phyloP scores from a whole-genome alignment of 1,139 yeast genomes.

The Zygoascus hellenicus region DNA sequence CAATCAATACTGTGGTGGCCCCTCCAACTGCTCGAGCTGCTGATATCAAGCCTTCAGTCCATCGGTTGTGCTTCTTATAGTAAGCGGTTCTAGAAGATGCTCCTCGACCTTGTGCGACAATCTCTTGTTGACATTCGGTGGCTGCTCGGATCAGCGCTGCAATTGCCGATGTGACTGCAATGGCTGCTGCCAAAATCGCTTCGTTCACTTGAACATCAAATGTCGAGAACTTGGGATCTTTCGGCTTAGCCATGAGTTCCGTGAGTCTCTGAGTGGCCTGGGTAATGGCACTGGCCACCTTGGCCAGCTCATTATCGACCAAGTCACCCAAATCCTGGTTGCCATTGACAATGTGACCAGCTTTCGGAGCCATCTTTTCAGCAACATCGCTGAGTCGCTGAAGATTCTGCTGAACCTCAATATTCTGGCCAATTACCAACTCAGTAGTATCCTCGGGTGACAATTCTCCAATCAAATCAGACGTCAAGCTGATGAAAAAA shows the following conservation, averaged over 20 bases:
- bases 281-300: conserved; percentile 65
- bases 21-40: conserved; percentile 89
- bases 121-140: conserved; percentile 76
- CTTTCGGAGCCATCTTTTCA: conserved; percentile 53
- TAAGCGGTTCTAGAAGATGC: conserved; percentile 64
- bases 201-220: conserved; percentile 69
- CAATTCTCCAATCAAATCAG: conserved; percentile 46
- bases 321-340: conserved; percentile 53
- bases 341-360: conserved; percentile 35
- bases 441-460: conserved; percentile 67
- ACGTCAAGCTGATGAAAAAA: conserved; percentile 56
- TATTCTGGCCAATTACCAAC: conserved; percentile 66
- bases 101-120: conserved; percentile 69
- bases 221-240: conserved; percentile 51
- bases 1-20: conserved; percentile 72
- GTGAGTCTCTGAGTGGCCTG: conserved; percentile 59
- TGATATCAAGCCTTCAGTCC: conserved; percentile 92
- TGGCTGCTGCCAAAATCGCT: conserved; percentile 71
- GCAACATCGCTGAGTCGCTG: conserved; percentile 53
- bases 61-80: conserved; percentile 80
- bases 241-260: conserved; percentile 44
- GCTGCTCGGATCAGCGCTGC: conserved; percentile 69
- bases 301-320: conserved; percentile 66
- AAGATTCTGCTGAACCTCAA: conserved; percentile 64
- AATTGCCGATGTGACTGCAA: conserved; percentile 76